Evolutionary conservation across 495 filamentous ascomycete species (phyloP), one percentile per base, ranked within the genome.

Genomic region (Tuber magnatum): DNA sequence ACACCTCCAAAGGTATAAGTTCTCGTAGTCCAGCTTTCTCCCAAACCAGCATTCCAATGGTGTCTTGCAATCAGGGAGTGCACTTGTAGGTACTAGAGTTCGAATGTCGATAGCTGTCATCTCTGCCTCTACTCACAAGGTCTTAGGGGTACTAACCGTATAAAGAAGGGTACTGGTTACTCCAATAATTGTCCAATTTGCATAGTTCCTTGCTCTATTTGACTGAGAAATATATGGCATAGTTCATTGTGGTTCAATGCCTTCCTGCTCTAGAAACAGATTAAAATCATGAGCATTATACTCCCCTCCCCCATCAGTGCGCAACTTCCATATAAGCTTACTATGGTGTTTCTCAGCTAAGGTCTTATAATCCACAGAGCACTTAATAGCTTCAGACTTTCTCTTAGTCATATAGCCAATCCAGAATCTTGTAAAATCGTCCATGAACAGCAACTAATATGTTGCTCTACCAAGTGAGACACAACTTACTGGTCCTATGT

Each of bases 1-100:
- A 40, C 70, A 75, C 3, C 74, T 70, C n/a, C 16, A 75, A 22
- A 56, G 20, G 0, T 35, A 10, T 9, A 75, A 7, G n/a, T 75
- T 70, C 69, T 35, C n/a, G 8, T 73, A 22, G 0, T 2, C 6
- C 0, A 6, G 74, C 24, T 73, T 73, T 7, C 22, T 24, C 4
- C 40, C 68, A 43, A 20, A 43, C 28, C 16, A 73, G 8, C 24
- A 41, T 35, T 75, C 12, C 2, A 6, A 73, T 0, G 70, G 38
- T 12, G 42, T 75, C 1, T 3, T 3, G 0, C 71, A 7, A 28
- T 7, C 4, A 1, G 18, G 8, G 5, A 73, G 2, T 1, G 71
- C 16, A 5, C 22, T n/a, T 4, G 71, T 73, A 16, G 43, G 71
- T 28, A 56, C 1, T 24, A 6, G 5, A 38, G 40, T 73, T 0